phyloP scores from a whole-genome alignment of 140 eudicot species.

The Anethum foeniculum region DNA sequence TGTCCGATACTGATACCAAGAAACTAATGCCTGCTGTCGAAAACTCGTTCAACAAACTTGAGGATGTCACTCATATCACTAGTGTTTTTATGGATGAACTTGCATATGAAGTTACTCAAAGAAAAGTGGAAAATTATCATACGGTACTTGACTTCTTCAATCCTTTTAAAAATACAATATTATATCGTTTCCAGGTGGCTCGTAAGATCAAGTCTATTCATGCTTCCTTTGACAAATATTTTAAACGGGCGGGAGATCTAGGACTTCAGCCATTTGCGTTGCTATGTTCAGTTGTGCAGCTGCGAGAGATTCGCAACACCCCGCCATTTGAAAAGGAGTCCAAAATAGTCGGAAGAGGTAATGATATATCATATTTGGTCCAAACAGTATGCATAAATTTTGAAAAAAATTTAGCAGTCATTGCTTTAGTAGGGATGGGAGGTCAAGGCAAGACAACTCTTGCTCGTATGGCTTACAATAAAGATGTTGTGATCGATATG shows the following conservation, averaged over 20 bases:
- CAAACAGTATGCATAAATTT: not conserved
- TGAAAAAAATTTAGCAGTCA: not conserved
- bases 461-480: constrained; percentile 11
- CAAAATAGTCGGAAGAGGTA: not conserved
- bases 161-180: not conserved
- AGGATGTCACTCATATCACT: not conserved
- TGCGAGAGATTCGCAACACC: not conserved
- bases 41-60: not conserved
- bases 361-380: not conserved
- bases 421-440: constrained; percentile 14
- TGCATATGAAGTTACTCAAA: not conserved
- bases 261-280: not conserved
- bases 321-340: not conserved
- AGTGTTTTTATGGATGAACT: too few species aligned
- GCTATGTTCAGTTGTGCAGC: not conserved
- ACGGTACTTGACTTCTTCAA: not conserved
- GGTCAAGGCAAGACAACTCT: constrained; percentile 23
- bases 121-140: not conserved
- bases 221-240: not conserved
- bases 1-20: not conserved
- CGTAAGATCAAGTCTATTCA: not conserved
- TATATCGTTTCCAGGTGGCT: not conserved
- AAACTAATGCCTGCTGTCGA: not conserved
- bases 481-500: not conserved
- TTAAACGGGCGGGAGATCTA: not conserved